A percentile compares a stretch with the other conserved stretches of the same genome.
Evolutionary conservation across 179 eudicot genomes (phyloP).

Genomic region (Amaranthus tricolor): DNA sequence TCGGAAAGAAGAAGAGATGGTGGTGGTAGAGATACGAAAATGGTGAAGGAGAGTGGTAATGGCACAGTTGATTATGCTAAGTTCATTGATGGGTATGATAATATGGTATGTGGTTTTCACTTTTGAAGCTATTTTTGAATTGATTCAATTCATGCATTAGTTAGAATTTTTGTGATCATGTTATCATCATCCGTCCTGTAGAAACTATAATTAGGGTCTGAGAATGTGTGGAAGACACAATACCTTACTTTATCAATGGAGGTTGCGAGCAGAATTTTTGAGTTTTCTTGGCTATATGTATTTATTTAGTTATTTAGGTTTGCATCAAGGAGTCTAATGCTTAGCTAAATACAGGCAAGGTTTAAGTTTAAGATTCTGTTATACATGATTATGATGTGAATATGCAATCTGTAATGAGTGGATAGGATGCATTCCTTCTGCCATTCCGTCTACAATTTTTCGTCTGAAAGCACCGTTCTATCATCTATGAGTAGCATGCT

Average conservation of each 20-base stretch:
- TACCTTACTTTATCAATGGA: neutral
- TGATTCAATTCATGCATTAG: constrained; percentile 6
- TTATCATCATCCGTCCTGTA: neutral
- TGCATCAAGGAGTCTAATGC: neutral
- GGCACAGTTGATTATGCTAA: constrained; percentile 51
- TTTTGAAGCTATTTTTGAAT: neutral
- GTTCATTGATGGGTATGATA: constrained; percentile 60
- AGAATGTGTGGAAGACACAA: neutral
- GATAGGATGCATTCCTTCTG: neutral
- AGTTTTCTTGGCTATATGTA: neutral
- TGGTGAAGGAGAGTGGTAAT: constrained; percentile 34
- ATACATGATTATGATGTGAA: neutral
- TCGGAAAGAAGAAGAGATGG: constrained; percentile 33
- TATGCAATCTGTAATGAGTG: neutral
- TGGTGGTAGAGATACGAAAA: constrained; percentile 30
- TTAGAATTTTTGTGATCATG: neutral
- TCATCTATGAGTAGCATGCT: neutral
- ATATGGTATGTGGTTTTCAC: constrained; percentile 50
- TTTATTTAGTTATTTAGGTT: neutral
- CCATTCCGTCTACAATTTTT: neutral
- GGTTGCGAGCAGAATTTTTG: neutral
- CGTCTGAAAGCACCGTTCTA: neutral
- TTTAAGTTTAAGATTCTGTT: neutral
- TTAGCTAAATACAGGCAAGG: too few species aligned
- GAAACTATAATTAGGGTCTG: too few species aligned